Evolutionary conservation across 2,329 filamentous ascomycete genomes (phyloP).

Genomic region (Claviceps paspali): DNA sequence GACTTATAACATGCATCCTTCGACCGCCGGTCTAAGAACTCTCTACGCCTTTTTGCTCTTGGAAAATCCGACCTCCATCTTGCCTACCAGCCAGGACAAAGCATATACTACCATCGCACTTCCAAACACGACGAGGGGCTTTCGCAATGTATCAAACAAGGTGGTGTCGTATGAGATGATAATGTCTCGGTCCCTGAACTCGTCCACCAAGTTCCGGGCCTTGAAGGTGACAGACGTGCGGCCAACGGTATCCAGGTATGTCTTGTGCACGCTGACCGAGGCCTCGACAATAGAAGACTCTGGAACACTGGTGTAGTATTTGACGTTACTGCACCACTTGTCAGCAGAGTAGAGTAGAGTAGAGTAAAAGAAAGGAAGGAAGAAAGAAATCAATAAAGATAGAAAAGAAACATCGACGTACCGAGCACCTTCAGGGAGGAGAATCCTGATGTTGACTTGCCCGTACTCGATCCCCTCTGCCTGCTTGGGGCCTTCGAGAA

Average conservation of each 20-base stretch:
- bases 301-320: slow-evolving; percentile 61
- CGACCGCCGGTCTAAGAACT: no score
- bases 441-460: slow-evolving; percentile 61
- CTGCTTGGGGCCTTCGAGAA: slow-evolving; percentile 83
- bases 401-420: slow-evolving; percentile 29
- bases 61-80: slow-evolving; percentile 65
- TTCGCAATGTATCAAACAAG: slow-evolving; percentile 57
- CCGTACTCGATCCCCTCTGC: slow-evolving; percentile 76
- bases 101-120: slow-evolving; percentile 62
- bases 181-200: slow-evolving; percentile 69
- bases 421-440: slow-evolving; percentile 83
- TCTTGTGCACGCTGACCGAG: slow-evolving; percentile 52
- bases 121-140: slow-evolving; percentile 68
- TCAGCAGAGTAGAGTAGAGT: no score
- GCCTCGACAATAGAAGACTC: slow-evolving; percentile 42
- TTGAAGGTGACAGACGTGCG: slow-evolving; percentile 70
- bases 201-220: slow-evolving; percentile 78
- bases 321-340: slow-evolving; percentile 52
- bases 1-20: no score
- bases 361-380: neutral
- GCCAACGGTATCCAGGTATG: slow-evolving; percentile 86
- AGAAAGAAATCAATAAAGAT: neutral
- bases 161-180: slow-evolving; percentile 83
- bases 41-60: slow-evolving; percentile 19
- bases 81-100: slow-evolving; percentile 58